phyloP scores from a whole-genome alignment of 164 flowering plant genomes.

The Buxus sempervirens region DNA sequence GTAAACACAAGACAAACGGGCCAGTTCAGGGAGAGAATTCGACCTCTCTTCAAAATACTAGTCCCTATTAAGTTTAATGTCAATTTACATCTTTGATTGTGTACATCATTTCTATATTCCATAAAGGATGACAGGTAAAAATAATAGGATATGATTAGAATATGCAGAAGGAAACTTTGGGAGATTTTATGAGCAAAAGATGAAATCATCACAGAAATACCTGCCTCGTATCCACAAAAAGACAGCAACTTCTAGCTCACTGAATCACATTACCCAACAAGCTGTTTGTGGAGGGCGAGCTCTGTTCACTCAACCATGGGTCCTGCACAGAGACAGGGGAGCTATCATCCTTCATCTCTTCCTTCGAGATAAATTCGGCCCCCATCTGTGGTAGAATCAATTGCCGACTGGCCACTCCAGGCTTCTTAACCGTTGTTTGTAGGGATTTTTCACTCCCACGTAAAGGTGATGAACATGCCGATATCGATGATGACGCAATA shows the following conservation, averaged over 20 bases:
- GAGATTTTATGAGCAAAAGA: too few species aligned
- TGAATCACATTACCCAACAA: conserved; percentile 37
- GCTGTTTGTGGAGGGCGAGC: conserved; percentile 62
- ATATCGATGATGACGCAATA: conserved; percentile 24
- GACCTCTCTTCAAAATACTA: too few species aligned
- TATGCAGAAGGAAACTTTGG: too few species aligned
- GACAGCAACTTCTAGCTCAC: conserved; percentile 8
- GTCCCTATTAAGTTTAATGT: too few species aligned
- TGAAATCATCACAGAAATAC: too few species aligned
- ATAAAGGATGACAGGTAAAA: too few species aligned
- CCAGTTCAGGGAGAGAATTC: too few species aligned
- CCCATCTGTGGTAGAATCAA: conserved; percentile 7
- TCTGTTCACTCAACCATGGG: conserved; percentile 52
- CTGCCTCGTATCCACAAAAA: too few species aligned
- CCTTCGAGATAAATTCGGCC: conserved; percentile 16
- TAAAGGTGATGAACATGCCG: conserved; percentile 35
- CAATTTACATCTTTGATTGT: too few species aligned
- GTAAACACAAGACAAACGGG: too few species aligned
- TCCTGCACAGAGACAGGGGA: conserved; percentile 55
- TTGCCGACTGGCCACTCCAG: conserved; percentile 16
- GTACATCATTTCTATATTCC: too few species aligned
- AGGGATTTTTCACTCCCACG: conserved; percentile 36
- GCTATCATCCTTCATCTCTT: conserved; percentile 26
- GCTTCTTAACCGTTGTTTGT: conserved; percentile 17
- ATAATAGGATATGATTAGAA: too few species aligned